Conservation (phyloP, 129 eudicot species). For the Saussurea involucrata region DNA sequence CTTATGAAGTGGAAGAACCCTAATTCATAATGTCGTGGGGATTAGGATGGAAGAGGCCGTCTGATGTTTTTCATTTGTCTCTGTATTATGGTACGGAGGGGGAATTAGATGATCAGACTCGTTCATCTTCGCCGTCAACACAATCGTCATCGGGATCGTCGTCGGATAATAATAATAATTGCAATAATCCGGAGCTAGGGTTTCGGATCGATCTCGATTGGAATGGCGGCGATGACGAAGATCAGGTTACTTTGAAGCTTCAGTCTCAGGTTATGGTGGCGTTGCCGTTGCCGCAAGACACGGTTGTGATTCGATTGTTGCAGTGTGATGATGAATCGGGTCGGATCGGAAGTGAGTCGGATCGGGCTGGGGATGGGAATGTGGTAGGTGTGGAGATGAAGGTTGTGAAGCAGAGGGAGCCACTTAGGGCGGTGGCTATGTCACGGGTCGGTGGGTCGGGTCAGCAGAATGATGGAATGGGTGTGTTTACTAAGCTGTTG, state of each 20-base stretch:
- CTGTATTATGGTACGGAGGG: constrained; percentile 68
- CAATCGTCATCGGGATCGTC: constrained; percentile 41
- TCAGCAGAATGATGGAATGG: constrained; percentile 84
- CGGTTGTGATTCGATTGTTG: constrained; percentile 52
- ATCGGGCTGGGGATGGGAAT: constrained; percentile 11
- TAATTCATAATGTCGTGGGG: constrained; percentile 89
- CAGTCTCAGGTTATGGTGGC: constrained; percentile 98
- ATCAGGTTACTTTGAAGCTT: constrained; percentile 76
- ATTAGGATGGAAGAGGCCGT: constrained; percentile 90
- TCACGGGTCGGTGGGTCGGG: constrained; percentile 71
- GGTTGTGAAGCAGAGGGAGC: constrained; percentile 89
- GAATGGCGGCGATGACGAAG: constrained; percentile 98
- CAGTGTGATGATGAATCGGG: constrained; percentile 23
- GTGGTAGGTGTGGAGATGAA: constrained; percentile 67
- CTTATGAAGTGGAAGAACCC: constrained; percentile 28
- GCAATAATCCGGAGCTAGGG: constrained; percentile 37
- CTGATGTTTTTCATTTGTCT: constrained; percentile 73
- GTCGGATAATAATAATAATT: constrained; percentile 3
- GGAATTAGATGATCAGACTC: constrained; percentile 39
- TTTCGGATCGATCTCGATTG: constrained; percentile 84
- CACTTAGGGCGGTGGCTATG: constrained; percentile 63
- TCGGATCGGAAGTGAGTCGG: background rate
- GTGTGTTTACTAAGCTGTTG: constrained; percentile 71
- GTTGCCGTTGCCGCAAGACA: constrained; percentile 81
- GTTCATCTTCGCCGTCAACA: constrained; percentile 48